Conservation (phyloP, 345 rosid genomes). For the Diplotaxis tenuifolia region DNA sequence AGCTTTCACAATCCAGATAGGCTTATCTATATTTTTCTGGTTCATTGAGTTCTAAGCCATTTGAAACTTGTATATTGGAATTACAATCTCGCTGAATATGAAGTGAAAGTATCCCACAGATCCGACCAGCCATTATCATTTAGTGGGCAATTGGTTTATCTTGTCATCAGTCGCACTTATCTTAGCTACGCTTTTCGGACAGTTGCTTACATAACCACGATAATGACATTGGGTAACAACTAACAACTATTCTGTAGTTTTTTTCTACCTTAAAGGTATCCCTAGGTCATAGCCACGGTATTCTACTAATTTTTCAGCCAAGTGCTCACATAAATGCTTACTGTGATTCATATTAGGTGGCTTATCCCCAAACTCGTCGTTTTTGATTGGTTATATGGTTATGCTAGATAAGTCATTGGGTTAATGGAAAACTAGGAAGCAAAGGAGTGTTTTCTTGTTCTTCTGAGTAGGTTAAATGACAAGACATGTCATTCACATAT, state of each 20-base stretch:
- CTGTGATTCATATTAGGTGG: not conserved
- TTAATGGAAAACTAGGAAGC: not conserved
- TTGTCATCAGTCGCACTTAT: not conserved
- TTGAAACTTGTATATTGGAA: not conserved
- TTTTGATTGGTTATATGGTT: too few species aligned
- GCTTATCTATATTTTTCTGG: too few species aligned
- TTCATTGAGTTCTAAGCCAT: not conserved
- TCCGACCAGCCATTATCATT: not conserved
- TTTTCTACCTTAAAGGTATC: not conserved
- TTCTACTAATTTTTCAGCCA: not conserved
- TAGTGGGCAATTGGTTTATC: not conserved
- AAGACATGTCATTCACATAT: not conserved
- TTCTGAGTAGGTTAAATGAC: not conserved
- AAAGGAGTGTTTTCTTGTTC: not conserved
- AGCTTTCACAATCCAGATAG: too few species aligned
- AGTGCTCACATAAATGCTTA: not conserved
- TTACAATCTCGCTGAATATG: not conserved
- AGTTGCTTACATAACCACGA: not conserved
- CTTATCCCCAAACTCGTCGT: not conserved
- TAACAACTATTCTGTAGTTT: not conserved
- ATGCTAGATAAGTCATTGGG: not conserved
- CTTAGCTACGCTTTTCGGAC: not conserved
- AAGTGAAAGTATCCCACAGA: not conserved
- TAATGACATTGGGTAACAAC: not conserved
- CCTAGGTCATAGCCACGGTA: not conserved